Percentiles rank a stretch among this genome's conserved stretches.
These are phyloP conservation scores for Ascochyta fabae DNA, from an alignment of 2,329 filamentous ascomycete species.

Conservation along the genomic window DNA sequence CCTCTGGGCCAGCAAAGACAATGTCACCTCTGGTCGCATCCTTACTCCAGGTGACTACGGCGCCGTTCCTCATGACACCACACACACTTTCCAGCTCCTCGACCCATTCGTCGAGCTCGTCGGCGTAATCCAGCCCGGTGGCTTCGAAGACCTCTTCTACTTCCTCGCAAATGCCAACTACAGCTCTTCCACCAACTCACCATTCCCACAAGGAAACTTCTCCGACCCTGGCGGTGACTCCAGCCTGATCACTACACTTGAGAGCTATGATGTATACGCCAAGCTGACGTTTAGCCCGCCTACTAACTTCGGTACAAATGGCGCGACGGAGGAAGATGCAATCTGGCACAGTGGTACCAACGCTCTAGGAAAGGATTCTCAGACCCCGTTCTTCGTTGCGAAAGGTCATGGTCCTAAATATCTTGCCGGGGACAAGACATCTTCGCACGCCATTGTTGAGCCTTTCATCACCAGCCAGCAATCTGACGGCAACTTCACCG, in stretches of 20 bases:
- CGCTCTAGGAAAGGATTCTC: constrained; percentile 36
- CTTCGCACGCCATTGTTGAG: constrained; percentile 52
- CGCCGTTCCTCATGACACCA: constrained; percentile 54
- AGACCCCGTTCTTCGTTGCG: constrained; percentile 53
- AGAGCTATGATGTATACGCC: constrained; percentile 54
- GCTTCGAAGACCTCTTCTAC: constrained; percentile 58
- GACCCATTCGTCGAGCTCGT: constrained; percentile 58
- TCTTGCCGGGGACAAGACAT: constrained; percentile 44
- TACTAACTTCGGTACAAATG: constrained; percentile 50
- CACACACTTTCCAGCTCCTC: constrained; percentile 57
- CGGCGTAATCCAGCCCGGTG: constrained; percentile 55
- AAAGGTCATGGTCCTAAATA: constrained; percentile 57
- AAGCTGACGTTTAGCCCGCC: constrained; percentile 52
- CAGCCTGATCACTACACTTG: constrained; percentile 43
- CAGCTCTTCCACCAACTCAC: constrained; percentile 44
- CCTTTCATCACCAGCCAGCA: constrained; percentile 53
- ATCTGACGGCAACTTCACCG: constrained; percentile 52
- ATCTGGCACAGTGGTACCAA: constrained; percentile 52
- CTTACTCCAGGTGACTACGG: constrained; percentile 56
- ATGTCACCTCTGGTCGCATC: constrained; percentile 43
- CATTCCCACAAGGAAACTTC: constrained; percentile 43
- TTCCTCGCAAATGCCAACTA: constrained; percentile 47
- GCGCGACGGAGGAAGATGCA: constrained; percentile 43
- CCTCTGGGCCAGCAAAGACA: constrained; percentile 53
- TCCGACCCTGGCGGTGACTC: constrained; percentile 39